Percentiles rank a stretch among this genome's conserved stretches.
Conservation (phyloP, 2,329 filamentous ascomycete species). For the Xylaria sp. region DNA sequence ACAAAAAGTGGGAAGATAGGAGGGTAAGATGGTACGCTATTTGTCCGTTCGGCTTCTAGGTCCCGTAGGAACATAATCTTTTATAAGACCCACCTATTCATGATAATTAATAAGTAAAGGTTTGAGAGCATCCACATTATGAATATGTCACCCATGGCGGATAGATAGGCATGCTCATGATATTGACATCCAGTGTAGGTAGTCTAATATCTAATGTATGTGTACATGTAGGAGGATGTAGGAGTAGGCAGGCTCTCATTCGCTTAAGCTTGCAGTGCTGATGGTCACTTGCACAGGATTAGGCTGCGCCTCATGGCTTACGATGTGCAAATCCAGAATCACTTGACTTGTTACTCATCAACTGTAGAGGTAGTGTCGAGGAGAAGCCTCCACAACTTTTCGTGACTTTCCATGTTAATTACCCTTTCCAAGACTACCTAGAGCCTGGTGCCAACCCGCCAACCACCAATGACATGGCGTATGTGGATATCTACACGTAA, state of each 20-base stretch:
- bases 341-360: slow-evolving; percentile 6
- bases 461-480: neutral
- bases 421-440: neutral
- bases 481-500: neutral
- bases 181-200: too few relatives aligned
- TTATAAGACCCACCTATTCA: neutral
- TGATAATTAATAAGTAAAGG: neutral
- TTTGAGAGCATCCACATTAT: neutral
- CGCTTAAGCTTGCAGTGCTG: neutral
- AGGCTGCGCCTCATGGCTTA: slow-evolving; percentile 7
- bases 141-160: neutral
- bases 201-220: neutral
- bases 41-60: too few relatives aligned
- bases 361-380: neutral
- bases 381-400: neutral
- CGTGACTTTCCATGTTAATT: too few relatives aligned
- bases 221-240: too few relatives aligned
- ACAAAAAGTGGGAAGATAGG: neutral
- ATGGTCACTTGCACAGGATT: slow-evolving; percentile 7
- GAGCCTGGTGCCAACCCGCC: slow-evolving; percentile 2
- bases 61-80: too few relatives aligned
- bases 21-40: neutral
- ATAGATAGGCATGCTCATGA: too few relatives aligned
- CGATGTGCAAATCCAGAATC: slow-evolving; percentile 1
- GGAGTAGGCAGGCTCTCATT: slow-evolving; percentile 12